These are phyloP conservation scores for Westerdykella ornata DNA, from an alignment of 2,329 filamentous ascomycete species.

Conservation along the genomic window DNA sequence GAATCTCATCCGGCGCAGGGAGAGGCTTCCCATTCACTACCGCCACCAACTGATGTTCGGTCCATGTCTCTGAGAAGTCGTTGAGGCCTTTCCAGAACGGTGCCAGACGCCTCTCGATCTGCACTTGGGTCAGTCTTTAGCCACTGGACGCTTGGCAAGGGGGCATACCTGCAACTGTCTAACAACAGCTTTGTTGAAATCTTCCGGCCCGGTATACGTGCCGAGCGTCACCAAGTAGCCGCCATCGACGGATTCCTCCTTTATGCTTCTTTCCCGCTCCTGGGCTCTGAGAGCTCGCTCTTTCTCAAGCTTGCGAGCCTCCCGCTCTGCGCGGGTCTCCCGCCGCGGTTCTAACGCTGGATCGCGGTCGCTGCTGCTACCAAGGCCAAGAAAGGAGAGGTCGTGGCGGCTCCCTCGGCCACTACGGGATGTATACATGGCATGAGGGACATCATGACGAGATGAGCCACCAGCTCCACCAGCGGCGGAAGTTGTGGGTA, in stretches of 20 bases:
- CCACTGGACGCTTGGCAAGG: background rate
- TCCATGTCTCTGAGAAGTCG: conserved; percentile 83
- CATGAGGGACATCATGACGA: conserved; percentile 25
- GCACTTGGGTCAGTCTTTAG: conserved; percentile 11
- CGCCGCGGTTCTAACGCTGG: conserved; percentile 55
- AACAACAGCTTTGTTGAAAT: conserved; percentile 84
- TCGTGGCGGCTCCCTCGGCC: conserved; percentile 52
- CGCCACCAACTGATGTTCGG: conserved; percentile 90
- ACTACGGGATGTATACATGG: conserved; percentile 43
- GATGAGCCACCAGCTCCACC: conserved; percentile 11
- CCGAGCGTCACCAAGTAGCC: conserved; percentile 92
- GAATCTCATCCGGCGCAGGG: conserved; percentile 75
- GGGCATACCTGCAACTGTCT: conserved; percentile 76
- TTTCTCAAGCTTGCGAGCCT: conserved; percentile 76
- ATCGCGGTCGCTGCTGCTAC: conserved; percentile 45
- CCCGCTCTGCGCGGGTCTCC: conserved; percentile 86
- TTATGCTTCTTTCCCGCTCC: conserved; percentile 84
- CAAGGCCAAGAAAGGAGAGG: conserved; percentile 53
- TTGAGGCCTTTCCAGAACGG: conserved; percentile 94
- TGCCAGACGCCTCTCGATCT: conserved; percentile 89
- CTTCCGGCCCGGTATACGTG: conserved; percentile 84
- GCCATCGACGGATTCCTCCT: conserved; percentile 87
- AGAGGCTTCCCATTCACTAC: conserved; percentile 78
- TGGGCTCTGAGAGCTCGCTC: conserved; percentile 69
- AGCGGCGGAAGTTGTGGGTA: conserved; percentile 24